Base-by-base conservation (phyloP, 768 basidiomycete genomes). In the Leucocoprinus sp. region DNA sequence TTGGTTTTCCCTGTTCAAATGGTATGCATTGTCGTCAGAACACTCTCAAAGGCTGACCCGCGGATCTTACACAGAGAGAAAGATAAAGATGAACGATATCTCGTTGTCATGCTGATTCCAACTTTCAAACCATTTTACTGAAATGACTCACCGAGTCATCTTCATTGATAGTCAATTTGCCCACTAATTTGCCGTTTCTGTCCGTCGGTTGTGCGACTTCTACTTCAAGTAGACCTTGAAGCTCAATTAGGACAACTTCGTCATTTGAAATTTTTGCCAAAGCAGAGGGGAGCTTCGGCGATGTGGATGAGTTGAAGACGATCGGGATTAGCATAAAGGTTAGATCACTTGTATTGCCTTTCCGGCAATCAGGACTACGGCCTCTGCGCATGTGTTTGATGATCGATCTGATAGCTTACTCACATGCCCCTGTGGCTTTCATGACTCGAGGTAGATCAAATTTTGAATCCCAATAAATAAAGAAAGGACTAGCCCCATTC, bases 201-300 rank as follows among this genome's bases (percentile, higher is more conserved):
- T 81, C 74, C 7, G 71, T 61, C 36, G 63, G 63, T 26, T 70
- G 60, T 7, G 58, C 60, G 35, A 64, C 76, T 45, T 87, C 84
- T 24, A 84, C 80, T 36, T 84, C 80, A 28, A 96, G 71, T 40
- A 72, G 68, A 41, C 93, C 93, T 61, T 97, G 93, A 4, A 96
- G 69, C 56, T 97, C 93, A 43, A 97, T 75, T 4, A 97, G 67
- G 33, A 91, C 78, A 11, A 91, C 59, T 57, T 92, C 88, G 34
- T 83, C 80, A 51, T 85, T 72, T 12, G 88, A 89, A 34, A 93
- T 74, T 46, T 74, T 72, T 1, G 81, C 82, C 11, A 95, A 68
- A 0, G 71, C 66, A 1, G 81, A 70, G 0, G 84, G 80, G 4
- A 89, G 72, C 54, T 73, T 75, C 6, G 59, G 52, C 18, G 59